phyloP scores from a whole-genome alignment of 257 asterid species.

The Vinca minor region DNA sequence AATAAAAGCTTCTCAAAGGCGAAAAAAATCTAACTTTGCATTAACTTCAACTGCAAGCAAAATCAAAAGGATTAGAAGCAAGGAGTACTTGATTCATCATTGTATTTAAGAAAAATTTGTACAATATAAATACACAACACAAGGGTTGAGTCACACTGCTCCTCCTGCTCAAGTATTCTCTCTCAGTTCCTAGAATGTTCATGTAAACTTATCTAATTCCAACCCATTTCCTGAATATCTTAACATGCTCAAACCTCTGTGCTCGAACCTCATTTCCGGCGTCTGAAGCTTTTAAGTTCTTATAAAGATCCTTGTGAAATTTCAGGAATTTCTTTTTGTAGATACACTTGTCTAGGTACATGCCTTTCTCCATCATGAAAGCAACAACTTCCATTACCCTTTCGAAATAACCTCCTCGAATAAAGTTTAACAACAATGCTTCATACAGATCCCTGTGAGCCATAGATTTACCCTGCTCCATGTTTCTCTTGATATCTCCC shows the following conservation, averaged over 20 bases:
- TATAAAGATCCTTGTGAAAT: slow-evolving; percentile 69
- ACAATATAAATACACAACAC: too few species aligned
- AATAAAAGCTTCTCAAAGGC: too few species aligned
- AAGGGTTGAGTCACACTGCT: too few species aligned
- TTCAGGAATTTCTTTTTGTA: slow-evolving; percentile 55
- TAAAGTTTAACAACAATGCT: slow-evolving; percentile 49
- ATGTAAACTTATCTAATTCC: too few species aligned
- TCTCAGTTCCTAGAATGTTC: too few species aligned
- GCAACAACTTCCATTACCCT: slow-evolving; percentile 72
- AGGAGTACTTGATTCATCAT: too few species aligned
- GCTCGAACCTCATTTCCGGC: slow-evolving; percentile 61
- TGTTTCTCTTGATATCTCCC: slow-evolving; percentile 76
- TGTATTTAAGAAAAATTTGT: too few species aligned
- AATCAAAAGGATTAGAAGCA: too few species aligned
- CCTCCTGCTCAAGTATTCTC: too few species aligned
- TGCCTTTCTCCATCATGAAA: slow-evolving; percentile 45
- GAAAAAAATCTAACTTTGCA: too few species aligned
- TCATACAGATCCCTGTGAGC: slow-evolving; percentile 58
- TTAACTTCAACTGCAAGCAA: too few species aligned
- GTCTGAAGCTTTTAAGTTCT: slow-evolving; percentile 35
- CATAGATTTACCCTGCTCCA: slow-evolving; percentile 26
- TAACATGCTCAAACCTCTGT: slow-evolving; percentile 65
- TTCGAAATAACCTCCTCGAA: slow-evolving; percentile 83
- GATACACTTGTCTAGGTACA: slow-evolving; percentile 73
- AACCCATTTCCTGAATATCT: slow-evolving; percentile 59